These are phyloP conservation scores for Bonia amplexicaulis DNA, from an alignment of 176 grass and related monocot species.

Conservation along the genomic window DNA sequence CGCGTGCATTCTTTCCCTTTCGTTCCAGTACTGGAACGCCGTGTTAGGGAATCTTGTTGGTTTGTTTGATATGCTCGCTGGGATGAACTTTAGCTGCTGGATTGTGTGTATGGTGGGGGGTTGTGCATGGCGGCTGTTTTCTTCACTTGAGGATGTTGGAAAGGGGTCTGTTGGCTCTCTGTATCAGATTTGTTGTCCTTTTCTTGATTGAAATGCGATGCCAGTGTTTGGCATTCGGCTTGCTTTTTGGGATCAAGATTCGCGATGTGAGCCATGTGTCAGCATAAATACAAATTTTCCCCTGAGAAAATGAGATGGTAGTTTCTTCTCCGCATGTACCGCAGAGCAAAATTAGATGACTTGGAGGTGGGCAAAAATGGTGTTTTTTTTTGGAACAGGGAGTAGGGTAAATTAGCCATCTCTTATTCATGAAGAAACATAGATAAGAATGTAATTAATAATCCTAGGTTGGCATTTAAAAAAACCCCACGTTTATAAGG, in stretches of 20 bases:
- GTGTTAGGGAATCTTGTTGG: background rate
- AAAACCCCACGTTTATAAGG: background rate
- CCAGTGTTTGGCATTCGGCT: background rate
- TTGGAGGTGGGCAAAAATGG: background rate
- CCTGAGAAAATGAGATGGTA: background rate
- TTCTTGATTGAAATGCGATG: slow-evolving; percentile 17
- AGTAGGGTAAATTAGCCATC: background rate
- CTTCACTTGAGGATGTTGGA: slow-evolving; percentile 6
- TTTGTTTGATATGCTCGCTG: background rate
- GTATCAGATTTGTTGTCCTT: slow-evolving; percentile 9
- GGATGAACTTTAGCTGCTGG: background rate
- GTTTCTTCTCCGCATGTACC: background rate
- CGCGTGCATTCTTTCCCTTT: background rate
- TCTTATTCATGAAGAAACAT: background rate
- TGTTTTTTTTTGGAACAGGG: background rate
- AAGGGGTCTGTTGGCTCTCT: background rate
- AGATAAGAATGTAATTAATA: background rate
- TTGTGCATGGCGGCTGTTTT: background rate
- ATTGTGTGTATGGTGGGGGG: background rate
- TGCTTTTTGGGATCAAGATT: background rate
- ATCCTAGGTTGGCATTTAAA: background rate
- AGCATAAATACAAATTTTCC: background rate
- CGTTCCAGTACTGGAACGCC: background rate
- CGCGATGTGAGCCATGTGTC: slow-evolving; percentile 2
- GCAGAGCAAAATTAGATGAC: background rate